phyloP scores from a whole-genome alignment of 164 flowering plant genomes.

The Platanus orientalis region DNA sequence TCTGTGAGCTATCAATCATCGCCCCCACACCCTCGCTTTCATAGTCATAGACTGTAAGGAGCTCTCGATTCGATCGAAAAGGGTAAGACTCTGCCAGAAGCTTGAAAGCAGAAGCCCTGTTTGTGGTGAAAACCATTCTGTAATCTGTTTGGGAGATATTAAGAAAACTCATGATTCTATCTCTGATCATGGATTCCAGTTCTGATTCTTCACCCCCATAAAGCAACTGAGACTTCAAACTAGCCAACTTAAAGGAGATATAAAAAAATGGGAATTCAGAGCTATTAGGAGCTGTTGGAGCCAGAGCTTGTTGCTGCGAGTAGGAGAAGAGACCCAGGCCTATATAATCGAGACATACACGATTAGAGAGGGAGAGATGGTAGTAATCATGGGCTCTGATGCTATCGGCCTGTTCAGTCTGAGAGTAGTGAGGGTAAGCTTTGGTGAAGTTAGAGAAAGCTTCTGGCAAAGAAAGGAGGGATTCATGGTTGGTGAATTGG shows the following conservation, averaged over 20 bases:
- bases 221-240: slow-evolving; percentile 56
- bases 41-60: slow-evolving; percentile 81
- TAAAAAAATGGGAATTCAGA: slow-evolving; percentile 52
- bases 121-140: slow-evolving; percentile 79
- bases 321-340: slow-evolving; percentile 79
- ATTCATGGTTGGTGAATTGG: slow-evolving; percentile 75
- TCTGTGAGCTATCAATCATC: slow-evolving; percentile 53
- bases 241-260: slow-evolving; percentile 54
- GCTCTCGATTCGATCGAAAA: slow-evolving; percentile 45
- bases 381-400: slow-evolving; percentile 60
- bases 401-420: slow-evolving; percentile 49
- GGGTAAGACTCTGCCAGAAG: slow-evolving; percentile 87
- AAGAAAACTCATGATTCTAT: slow-evolving; percentile 64
- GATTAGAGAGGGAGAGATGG: slow-evolving; percentile 59
- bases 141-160: slow-evolving; percentile 63
- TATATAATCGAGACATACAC: slow-evolving; percentile 79
- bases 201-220: slow-evolving; percentile 58
- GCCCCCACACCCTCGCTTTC: slow-evolving; percentile 72
- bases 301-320: slow-evolving; percentile 42
- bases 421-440: slow-evolving; percentile 54
- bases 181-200: slow-evolving; percentile 59
- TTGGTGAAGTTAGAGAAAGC: slow-evolving; percentile 48
- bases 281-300: slow-evolving; percentile 16
- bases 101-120: slow-evolving; percentile 76
- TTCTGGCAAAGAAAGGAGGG: slow-evolving; percentile 64